phyloP scores from a whole-genome alignment of 169 alveolate genomes.

The Plasmodium gonderi region DNA sequence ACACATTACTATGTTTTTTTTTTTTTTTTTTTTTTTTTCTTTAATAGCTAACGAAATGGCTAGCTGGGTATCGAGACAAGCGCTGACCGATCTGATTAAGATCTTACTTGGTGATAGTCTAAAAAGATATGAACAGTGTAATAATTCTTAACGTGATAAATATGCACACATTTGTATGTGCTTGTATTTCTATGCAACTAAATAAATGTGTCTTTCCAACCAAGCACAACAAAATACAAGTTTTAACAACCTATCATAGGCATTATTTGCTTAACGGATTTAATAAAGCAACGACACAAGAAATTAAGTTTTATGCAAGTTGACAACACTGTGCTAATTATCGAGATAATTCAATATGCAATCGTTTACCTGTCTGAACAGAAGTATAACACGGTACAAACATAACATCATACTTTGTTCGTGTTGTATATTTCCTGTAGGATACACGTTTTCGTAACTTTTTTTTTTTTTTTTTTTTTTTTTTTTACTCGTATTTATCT shows the following conservation, averaged over 20 bases:
- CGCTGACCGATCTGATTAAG: conserved; percentile 43
- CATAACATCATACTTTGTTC: background rate
- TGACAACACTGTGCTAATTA: conserved; percentile 47
- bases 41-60: conserved; percentile 52
- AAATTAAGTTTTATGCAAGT: conserved; percentile 52
- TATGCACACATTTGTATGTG: background rate
- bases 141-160: background rate
- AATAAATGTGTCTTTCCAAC: background rate
- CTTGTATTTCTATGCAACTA: background rate
- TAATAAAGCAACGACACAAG: conserved; percentile 32
- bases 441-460: too few species aligned
- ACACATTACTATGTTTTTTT: conserved; percentile 6
- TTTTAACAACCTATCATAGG: conserved; percentile 14
- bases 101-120: conserved; percentile 12
- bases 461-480: background rate
- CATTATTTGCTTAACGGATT: conserved; percentile 23
- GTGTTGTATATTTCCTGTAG: too few species aligned
- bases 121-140: conserved; percentile 61
- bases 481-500: background rate
- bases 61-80: conserved; percentile 71
- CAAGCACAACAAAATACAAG: background rate
- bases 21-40: background rate
- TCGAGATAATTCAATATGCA: conserved; percentile 59
- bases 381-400: conserved; percentile 36
- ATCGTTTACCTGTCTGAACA: conserved; percentile 38